Evolutionary conservation across 495 filamentous ascomycete genomes (phyloP), one percentile per base, ranked within the genome.

Genomic region (Daldinia decipiens): DNA sequence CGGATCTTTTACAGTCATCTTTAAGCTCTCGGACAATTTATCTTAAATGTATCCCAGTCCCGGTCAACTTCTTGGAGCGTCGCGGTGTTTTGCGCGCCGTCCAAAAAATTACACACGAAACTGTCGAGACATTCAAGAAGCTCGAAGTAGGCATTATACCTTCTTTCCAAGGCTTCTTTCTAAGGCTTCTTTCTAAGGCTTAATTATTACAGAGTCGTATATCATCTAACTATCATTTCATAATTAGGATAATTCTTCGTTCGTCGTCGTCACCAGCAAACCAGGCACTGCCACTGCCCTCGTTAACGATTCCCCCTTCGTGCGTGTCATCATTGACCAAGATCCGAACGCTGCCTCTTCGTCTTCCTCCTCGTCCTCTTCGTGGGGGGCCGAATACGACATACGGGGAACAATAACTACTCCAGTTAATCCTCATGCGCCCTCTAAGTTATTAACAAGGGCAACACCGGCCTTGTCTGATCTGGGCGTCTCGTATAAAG

Each of bases 91-190:
- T 96, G 26, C 83, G 85, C 38, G 85, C 90, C 24, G 80, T 98
- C 26, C 88, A 93, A 76, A 85, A 85, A 74, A 13, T 70, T 6
- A 62, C 73, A 17, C 91, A 91, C 77, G 93, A 92, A 58, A 87
- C 93, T 56, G 86, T 98, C 8, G 86, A 88, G 24, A 88, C 89
- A 67, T 98, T 93, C 81, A 87, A 89, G 77, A 89, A 86, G 71
- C 80, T 93, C 19, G 85, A 87, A 72, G 92, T 93, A 81, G 21
- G 79, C 75, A 9, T 45, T 52, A 59, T 56, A 52, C 45, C 26
- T 34, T 40, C 39, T 47, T n/a, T n/a, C n/a, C n/a, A n/a, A n/a
- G n/a, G n/a, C n/a, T n/a, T n/a, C n/a, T n/a, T n/a, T n/a, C n/a
- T n/a, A n/a, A n/a, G n/a, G n/a, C n/a, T n/a, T n/a, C n/a, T n/a